Evolutionary conservation across 164 flowering plant species (phyloP), one percentile per base, ranked within the genome.

Genomic region (Cinnamomum chago): DNA sequence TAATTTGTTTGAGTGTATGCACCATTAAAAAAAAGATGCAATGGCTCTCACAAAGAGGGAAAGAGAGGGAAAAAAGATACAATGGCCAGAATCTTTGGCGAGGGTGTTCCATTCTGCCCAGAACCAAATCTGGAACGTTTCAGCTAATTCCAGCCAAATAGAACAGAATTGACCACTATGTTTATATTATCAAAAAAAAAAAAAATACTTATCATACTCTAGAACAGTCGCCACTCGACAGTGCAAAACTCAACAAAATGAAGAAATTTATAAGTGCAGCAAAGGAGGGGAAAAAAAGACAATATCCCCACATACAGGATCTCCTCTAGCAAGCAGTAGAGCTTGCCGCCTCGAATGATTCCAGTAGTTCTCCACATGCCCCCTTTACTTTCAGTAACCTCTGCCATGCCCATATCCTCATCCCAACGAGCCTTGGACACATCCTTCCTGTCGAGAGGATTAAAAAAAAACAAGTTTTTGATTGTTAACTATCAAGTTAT

Each of bases 331-430:
- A 81, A 82, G 83, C 86, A 89, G 79, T 83, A 90, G 20, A 83
- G 74, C 81, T 89, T 89, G 72, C 92, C 84, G 14, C 70, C 50
- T 11, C 98, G 90, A 77, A 83, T 76, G 24, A 95, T 82, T 76
- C 98, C 99, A 4, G 88, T 92, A 20, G 88, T 86, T 3, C 71
- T 86, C 95, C 93, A 90, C 83, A 90, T 51, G 66, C 71, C 67
- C 11, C 99, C 98, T 76, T 84, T 90, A 71, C 73, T 84, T 77
- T 85, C 87, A 40, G 87, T 35, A 67, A 95, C 88, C 79, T 90
- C 93, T 64, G 96, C 90, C 90, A 95, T 86, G 72, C 88, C 85
- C 78, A 90, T 50, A 15, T 85, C 82, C 13, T 79, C 82, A 58
- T 78, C 81, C 99, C 99, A 95, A 25, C 81, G 74, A 75, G 89